phyloP scores from a whole-genome alignment of 108 stramenopile species.

The Schizochytrium sp. region DNA sequence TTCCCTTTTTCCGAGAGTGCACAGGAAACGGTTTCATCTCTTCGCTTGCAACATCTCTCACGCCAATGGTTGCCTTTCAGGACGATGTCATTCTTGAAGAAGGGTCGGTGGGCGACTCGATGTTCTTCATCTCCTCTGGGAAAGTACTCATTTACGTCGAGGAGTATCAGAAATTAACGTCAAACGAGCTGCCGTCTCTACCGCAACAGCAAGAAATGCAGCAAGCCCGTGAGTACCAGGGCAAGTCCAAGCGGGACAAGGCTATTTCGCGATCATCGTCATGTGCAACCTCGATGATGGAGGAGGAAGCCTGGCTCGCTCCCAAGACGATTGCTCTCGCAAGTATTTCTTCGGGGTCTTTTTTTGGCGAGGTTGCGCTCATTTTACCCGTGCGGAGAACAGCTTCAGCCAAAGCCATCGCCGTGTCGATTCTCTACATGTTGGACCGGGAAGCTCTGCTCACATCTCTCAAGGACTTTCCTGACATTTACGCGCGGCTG shows the following conservation, averaged over 20 bases:
- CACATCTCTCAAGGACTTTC: neutral
- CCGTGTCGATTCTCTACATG: neutral
- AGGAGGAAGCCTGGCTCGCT: neutral
- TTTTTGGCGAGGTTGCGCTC: neutral
- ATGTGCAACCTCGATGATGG: neutral
- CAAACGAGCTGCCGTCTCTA: no score
- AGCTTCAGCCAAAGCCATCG: neutral
- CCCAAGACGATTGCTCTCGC: neutral
- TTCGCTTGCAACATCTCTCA: constrained; percentile 42
- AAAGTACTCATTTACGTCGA: neutral
- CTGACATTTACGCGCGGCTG: neutral
- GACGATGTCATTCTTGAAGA: constrained; percentile 51
- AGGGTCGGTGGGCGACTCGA: constrained; percentile 50
- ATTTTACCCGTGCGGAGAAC: neutral
- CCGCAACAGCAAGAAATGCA: neutral
- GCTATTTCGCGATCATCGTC: neutral
- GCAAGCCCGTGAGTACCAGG: neutral
- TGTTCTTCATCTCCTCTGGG: constrained; percentile 54
- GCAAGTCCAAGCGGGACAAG: neutral
- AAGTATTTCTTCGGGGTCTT: neutral
- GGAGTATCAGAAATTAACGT: neutral
- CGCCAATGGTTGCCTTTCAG: constrained; percentile 49
- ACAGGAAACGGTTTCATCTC: constrained; percentile 38
- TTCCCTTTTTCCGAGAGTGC: constrained; percentile 44
- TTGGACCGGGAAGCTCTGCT: neutral